Base-by-base conservation (phyloP, 2,329 filamentous ascomycete genomes). In the Phyllachora maydis region DNA sequence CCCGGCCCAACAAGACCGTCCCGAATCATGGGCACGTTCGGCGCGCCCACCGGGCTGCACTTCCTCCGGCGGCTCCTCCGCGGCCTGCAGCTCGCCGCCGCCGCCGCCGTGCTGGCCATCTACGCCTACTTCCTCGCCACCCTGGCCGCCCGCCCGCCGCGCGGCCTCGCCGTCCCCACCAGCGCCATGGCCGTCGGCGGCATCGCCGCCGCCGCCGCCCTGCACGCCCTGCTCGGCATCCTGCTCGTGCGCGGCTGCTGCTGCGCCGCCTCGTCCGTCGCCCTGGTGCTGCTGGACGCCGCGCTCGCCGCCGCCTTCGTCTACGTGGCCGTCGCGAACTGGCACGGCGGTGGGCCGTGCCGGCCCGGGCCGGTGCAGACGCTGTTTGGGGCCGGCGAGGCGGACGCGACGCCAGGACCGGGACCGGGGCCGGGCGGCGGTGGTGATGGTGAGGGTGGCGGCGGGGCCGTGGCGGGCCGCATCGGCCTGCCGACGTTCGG, bases 71-170 rank as follows among this genome's bases (percentile, higher is more conserved):
- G 73, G 43, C 58, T 72, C 43, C 53, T 90, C 38, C 77, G 85
- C 35, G 50, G 61, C 33, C 49, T 92, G 27, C 66, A 79, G 38
- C 74, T 91, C 46, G 57, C 65, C 41, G 77, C 68, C 44, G 59
- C 73, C 6, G 67, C 60, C 28, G 59, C 91, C 34, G 63, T 85
- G 30, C 63, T 93, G 30, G 74, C 64, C 34, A 64, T 88, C 39
- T 83, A 74, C 57, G 72, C 70, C 23, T 92, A 90, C 58, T 90
- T 82, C 58, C 65, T 93, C 23, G 67, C 74, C 6, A 62, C 74
- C 6, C 63, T 83, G 9, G 45, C 62, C 30, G 65, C 72, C 38
- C 66, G 79, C 47, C 38, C n/a, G n/a, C n/a, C n/a, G n/a, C n/a
- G n/a, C n/a, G n/a, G 68, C 34, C 45, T 71, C 9, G 27, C 39